Evolutionary conservation across 805 yeast species (phyloP), one percentile per base, ranked within the genome.

Genomic region (Myxozyma nipponensis): DNA sequence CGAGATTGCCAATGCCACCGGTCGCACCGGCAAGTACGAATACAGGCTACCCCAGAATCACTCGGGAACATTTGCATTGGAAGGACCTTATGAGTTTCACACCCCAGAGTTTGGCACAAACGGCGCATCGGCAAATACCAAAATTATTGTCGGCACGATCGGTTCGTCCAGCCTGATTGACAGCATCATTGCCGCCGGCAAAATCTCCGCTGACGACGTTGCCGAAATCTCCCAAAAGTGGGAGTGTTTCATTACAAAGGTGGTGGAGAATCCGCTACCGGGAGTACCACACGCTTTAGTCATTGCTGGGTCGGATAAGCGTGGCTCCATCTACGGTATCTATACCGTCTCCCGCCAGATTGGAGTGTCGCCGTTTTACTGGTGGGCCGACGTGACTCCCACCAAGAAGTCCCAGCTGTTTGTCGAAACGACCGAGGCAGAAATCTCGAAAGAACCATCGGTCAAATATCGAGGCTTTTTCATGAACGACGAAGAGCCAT

Each of bases 281-380:
- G 44, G 47, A 10, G 56, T 47, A 2, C 9, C 36, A 4, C 24
- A 36, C 18, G 58, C 58, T 3, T 25, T 54, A 19, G 56, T 51
- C 15, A 51, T 54, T 40, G 54, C 46, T 24, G 58, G 58, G 17
- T 41, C 48, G 25, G 58, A 51, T 42, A 48, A 44, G 28, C 37
- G 58, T 25, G 58, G 52, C 26, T 46, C 58, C 21, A n/a, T n/a
- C n/a, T n/a, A n/a, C n/a, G n/a, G n/a, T n/a, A n/a, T n/a, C n/a
- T n/a, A n/a, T n/a, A n/a, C n/a, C n/a, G n/a, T n/a, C n/a, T n/a
- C n/a, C n/a, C n/a, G n/a, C n/a, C n/a, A n/a, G n/a, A n/a, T n/a
- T n/a, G n/a, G n/a, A n/a, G n/a, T n/a, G n/a, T n/a, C n/a, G n/a
- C n/a, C n/a, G n/a, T n/a, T n/a, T n/a, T n/a, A n/a, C n/a, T n/a